Conservation (phyloP, 1,139 yeast genomes). For the Blastobotrys ciferrii region DNA sequence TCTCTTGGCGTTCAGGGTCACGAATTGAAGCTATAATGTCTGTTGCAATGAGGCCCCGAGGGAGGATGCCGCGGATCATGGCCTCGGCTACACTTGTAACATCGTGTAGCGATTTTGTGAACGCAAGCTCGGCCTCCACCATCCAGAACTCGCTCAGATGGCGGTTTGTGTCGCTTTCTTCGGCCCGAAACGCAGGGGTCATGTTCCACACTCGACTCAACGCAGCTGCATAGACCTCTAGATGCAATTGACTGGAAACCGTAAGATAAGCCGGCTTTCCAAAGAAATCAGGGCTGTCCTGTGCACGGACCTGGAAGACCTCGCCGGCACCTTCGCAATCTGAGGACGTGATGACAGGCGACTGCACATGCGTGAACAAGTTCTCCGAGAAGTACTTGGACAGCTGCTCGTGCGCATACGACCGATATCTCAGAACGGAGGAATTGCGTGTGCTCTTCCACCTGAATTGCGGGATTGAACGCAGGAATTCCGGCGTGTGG, state of each 20-base stretch:
- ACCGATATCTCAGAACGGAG: slow-evolving; percentile 68
- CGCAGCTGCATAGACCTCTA: slow-evolving; percentile 77
- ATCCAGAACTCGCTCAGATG: slow-evolving; percentile 97
- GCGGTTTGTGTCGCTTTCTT: slow-evolving; percentile 82
- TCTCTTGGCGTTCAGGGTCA: slow-evolving; percentile 41
- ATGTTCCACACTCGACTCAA: slow-evolving; percentile 83
- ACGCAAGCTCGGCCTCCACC: slow-evolving; percentile 89
- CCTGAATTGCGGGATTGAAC: slow-evolving; percentile 71
- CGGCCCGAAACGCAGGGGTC: slow-evolving; percentile 93
- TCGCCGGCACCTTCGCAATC: slow-evolving; percentile 99
- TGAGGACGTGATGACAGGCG: slow-evolving; percentile 83
- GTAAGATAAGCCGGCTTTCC: slow-evolving; percentile 70
- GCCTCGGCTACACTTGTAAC: slow-evolving; percentile 65
- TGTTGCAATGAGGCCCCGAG: slow-evolving; percentile 31
- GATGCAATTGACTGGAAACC: slow-evolving; percentile 88
- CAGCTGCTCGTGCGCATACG: slow-evolving; percentile 57
- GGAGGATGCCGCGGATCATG: slow-evolving; percentile 61
- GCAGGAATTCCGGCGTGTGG: slow-evolving; percentile 62
- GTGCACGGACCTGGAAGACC: slow-evolving; percentile 54
- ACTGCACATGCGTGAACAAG: slow-evolving; percentile 68
- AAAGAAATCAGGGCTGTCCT: slow-evolving; percentile 48
- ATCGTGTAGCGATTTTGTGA: slow-evolving; percentile 53
- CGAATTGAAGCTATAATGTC: slow-evolving; percentile 42
- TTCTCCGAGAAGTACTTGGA: slow-evolving; percentile 52
- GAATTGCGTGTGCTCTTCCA: slow-evolving; percentile 70